Conservation (phyloP, 768 basidiomycete species). For the Royoungia palumana region DNA sequence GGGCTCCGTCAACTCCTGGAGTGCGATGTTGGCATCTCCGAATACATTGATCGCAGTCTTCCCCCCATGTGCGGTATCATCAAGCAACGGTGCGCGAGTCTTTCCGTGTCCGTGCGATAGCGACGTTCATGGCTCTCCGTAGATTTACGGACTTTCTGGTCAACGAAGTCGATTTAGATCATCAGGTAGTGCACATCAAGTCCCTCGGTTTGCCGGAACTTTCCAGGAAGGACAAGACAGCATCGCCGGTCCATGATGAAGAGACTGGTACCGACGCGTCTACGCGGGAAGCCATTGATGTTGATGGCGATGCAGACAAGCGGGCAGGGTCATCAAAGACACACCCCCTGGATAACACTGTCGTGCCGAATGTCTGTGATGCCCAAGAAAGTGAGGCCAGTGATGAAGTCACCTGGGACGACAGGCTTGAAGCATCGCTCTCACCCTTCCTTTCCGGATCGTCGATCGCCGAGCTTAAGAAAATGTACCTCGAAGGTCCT, state of each 20-base stretch:
- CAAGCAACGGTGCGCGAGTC: conserved; percentile 77
- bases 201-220: conserved; percentile 65
- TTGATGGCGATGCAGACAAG: background rate
- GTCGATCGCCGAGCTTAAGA: conserved; percentile 59
- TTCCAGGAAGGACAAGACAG: conserved; percentile 38
- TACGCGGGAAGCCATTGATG: conserved; percentile 13
- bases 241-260: conserved; percentile 26
- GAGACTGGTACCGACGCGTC: conserved; percentile 8
- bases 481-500: conserved; percentile 77
- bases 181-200: conserved; percentile 78
- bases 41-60: conserved; percentile 71
- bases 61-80: conserved; percentile 87
- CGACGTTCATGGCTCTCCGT: conserved; percentile 3
- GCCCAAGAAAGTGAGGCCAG: background rate
- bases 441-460: conserved; percentile 61
- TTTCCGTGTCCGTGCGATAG: background rate
- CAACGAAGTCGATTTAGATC: conserved; percentile 81
- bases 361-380: background rate
- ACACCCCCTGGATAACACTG: background rate
- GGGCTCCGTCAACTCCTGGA: conserved; percentile 63
- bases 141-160: conserved; percentile 99
- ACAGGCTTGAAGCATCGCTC: conserved; percentile 53
- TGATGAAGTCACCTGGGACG: conserved; percentile 60
- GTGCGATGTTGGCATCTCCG: conserved; percentile 85
- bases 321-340: conserved; percentile 6